Conservation (phyloP, 371 early-diverging fungal species). For the Lichtheimia ramosa region DNA sequence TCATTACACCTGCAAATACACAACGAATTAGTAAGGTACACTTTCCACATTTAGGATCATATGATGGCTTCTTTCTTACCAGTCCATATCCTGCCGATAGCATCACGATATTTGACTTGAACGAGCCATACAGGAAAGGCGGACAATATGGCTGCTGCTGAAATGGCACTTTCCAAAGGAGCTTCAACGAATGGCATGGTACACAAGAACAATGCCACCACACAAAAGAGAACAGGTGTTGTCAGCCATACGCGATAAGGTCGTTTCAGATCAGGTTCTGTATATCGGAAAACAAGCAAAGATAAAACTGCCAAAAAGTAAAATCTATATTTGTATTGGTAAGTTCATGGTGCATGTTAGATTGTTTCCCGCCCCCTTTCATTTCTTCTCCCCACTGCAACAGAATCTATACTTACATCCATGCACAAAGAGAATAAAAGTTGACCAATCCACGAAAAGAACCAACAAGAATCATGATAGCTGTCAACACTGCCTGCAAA, state of each 20-base stretch:
- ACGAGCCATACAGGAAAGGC: conserved; percentile 55
- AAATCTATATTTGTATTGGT: conserved; percentile 19
- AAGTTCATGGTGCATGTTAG: neutral
- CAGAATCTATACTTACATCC: conserved; percentile 55
- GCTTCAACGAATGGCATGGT: conserved; percentile 63
- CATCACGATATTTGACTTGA: conserved; percentile 39
- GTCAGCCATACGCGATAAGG: conserved; percentile 64
- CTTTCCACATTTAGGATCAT: neutral
- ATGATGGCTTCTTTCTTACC: conserved; percentile 16
- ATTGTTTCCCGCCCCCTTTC: too few relatives aligned
- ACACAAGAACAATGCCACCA: conserved; percentile 59
- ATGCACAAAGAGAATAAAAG: conserved; percentile 75
- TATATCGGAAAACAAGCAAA: conserved; percentile 55
- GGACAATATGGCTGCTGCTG: conserved; percentile 37
- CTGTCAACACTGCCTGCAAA: conserved; percentile 63
- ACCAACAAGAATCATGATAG: conserved; percentile 66
- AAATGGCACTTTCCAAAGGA: conserved; percentile 56
- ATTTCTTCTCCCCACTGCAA: too few relatives aligned
- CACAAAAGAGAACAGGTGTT: conserved; percentile 60
- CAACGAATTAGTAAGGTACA: neutral
- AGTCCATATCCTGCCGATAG: conserved; percentile 23
- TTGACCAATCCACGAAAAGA: conserved; percentile 70
- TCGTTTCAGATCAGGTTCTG: conserved; percentile 61
- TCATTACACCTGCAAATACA: conserved; percentile 15
- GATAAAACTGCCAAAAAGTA: conserved; percentile 56